phyloP scores from a whole-genome alignment of 176 grass and related monocot species.

The Melocanna baccifera region DNA sequence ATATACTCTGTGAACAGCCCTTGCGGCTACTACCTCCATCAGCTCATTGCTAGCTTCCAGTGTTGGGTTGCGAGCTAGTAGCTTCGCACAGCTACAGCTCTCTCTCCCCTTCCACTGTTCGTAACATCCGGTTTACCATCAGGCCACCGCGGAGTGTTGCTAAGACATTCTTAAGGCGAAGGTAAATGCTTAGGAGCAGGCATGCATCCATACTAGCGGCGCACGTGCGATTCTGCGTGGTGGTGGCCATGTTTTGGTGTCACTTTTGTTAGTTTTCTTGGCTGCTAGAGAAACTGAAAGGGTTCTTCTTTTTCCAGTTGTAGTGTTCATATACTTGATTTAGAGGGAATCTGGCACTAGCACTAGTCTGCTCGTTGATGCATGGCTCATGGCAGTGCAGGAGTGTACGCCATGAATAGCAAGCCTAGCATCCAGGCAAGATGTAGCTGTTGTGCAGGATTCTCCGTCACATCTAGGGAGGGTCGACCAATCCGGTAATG shows the following conservation, averaged over 20 bases:
- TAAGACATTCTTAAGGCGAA: not conserved
- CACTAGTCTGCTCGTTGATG: not conserved
- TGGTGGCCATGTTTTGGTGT: not conserved
- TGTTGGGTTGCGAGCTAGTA: not conserved
- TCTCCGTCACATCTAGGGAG: conserved; percentile 22
- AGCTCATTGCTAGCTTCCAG: not conserved
- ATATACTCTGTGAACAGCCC: conserved; percentile 3
- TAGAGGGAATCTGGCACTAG: not conserved
- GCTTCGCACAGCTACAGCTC: not conserved
- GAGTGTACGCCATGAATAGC: not conserved
- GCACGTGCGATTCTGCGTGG: not conserved
- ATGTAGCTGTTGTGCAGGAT: not conserved
- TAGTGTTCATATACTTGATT: not conserved
- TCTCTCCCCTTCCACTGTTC: not conserved
- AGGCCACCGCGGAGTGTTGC: not conserved
- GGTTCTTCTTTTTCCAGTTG: not conserved
- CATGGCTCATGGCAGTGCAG: conserved; percentile 6
- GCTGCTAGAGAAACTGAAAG: not conserved
- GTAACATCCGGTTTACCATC: not conserved
- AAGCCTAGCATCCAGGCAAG: not conserved
- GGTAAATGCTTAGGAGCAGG: not conserved
- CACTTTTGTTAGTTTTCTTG: not conserved
- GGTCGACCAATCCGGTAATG: not conserved
- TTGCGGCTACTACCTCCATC: not conserved
- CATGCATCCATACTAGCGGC: not conserved